These are phyloP conservation scores for Amanita exitialis DNA, from an alignment of 768 basidiomycete species.

Conservation along the genomic window DNA sequence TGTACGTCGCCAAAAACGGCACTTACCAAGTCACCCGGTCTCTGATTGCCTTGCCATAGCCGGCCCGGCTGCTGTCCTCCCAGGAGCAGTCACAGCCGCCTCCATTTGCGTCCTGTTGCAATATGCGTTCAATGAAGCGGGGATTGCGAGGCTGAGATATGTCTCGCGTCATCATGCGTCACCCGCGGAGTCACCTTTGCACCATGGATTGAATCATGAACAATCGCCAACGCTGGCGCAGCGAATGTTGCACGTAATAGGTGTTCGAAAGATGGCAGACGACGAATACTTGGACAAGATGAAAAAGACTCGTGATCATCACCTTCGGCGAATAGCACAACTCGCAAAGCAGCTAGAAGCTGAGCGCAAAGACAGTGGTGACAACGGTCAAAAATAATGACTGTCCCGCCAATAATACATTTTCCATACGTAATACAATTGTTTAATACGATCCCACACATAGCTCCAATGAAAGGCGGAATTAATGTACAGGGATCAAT, in stretches of 20 bases:
- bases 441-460: not conserved
- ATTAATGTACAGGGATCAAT: not conserved
- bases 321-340: constrained; percentile 47
- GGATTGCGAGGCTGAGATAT: constrained; percentile 48
- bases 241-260: constrained; percentile 33
- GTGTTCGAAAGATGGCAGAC: constrained; percentile 52
- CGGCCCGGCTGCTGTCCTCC: constrained; percentile 43
- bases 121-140: constrained; percentile 59
- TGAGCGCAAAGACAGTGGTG: constrained; percentile 21
- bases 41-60: constrained; percentile 32
- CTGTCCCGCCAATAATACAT: not conserved
- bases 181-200: constrained; percentile 2
- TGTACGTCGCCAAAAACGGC: constrained; percentile 30
- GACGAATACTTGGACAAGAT: constrained; percentile 61
- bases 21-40: not conserved
- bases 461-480: too few species aligned
- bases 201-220: not conserved
- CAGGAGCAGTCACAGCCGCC: constrained; percentile 53
- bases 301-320: constrained; percentile 42
- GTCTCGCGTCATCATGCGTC: constrained; percentile 19
- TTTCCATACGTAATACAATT: too few species aligned
- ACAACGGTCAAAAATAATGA: constrained; percentile 10
- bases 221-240: constrained; percentile 20
- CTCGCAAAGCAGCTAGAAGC: constrained; percentile 31
- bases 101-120: constrained; percentile 55